phyloP scores from a whole-genome alignment of 2,329 filamentous ascomycete genomes.

The Eutypa lata region DNA sequence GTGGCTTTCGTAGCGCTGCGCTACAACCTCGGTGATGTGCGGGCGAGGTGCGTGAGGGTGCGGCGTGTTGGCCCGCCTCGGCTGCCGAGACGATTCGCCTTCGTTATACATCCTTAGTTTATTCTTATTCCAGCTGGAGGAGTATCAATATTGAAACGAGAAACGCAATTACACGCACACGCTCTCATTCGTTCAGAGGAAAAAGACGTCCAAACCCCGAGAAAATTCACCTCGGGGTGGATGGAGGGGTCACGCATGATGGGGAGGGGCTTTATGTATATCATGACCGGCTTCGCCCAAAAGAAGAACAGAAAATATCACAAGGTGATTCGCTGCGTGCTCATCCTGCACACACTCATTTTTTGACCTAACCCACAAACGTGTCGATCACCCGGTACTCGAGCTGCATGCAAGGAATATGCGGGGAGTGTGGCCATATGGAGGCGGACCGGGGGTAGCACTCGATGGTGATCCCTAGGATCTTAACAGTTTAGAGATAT shows the following conservation, averaged over 20 bases:
- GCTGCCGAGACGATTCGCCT: too few species aligned
- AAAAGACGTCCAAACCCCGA: too few species aligned
- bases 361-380: not conserved
- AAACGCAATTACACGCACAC: too few species aligned
- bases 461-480: not conserved
- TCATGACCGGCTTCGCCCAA: too few species aligned
- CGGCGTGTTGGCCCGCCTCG: too few species aligned
- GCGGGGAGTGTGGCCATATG: not conserved
- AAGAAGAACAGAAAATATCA: too few species aligned
- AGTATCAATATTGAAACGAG: too few species aligned
- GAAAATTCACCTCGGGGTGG: not conserved
- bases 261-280: not conserved
- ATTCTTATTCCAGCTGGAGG: too few species aligned
- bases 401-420: not conserved
- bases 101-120: too few species aligned
- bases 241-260: not conserved
- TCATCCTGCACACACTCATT: too few species aligned
- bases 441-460: not conserved
- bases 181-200: too few species aligned
- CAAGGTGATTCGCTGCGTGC: too few species aligned
- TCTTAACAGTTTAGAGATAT: not conserved
- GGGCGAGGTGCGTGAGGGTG: not conserved
- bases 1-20: conserved; percentile 9
- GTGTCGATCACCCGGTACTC: not conserved
- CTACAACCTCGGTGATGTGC: conserved; percentile 9